Evolutionary conservation across 495 filamentous ascomycete species (phyloP).

Genomic region (Neurospora hispaniola): DNA sequence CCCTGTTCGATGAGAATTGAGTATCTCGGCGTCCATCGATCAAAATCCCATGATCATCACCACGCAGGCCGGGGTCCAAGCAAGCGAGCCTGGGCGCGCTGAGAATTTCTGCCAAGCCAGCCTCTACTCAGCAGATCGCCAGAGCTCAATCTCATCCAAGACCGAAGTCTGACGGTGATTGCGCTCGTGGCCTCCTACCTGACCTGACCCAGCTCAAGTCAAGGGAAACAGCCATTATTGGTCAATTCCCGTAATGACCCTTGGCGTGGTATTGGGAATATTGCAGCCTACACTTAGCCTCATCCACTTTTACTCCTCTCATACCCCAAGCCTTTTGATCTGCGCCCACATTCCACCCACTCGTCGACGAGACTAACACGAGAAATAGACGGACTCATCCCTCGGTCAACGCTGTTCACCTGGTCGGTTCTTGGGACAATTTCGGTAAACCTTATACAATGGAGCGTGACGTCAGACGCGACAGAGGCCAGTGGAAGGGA

Average conservation of each 20-base stretch:
- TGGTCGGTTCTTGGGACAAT: constrained; percentile 91
- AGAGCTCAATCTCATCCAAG: background rate
- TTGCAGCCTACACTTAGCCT: background rate
- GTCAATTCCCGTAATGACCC: background rate
- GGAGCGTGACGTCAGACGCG: constrained; percentile 62
- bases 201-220: background rate
- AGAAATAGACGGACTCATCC: constrained; percentile 51
- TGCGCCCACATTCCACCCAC: background rate
- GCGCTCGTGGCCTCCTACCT: background rate
- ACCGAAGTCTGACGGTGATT: background rate
- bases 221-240: background rate
- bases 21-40: background rate
- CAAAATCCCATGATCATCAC: background rate
- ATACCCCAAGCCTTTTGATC: background rate
- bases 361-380: constrained; percentile 2
- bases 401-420: constrained; percentile 58
- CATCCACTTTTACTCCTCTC: constrained; percentile 1
- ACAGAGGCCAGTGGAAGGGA: constrained; percentile 67
- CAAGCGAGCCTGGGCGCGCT: background rate
- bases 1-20: background rate
- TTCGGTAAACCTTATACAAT: constrained; percentile 67
- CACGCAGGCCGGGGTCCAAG: background rate
- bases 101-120: background rate
- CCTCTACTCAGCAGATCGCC: background rate
- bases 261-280: background rate